Conservation (phyloP, 768 basidiomycete genomes). For the Auricularia sp. region DNA sequence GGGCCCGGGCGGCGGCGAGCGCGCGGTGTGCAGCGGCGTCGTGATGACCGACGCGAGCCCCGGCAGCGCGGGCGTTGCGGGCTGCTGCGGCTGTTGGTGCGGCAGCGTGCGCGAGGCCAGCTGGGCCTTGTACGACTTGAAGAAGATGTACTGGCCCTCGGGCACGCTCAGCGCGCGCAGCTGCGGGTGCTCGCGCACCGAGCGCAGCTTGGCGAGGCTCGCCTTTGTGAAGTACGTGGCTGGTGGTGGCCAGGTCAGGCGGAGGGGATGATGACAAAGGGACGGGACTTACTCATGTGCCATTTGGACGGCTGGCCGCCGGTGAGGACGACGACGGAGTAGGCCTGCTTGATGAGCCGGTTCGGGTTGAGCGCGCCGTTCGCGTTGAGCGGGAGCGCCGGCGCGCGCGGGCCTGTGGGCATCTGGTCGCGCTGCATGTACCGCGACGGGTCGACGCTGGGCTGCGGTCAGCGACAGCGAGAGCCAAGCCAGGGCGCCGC, state of each 20-base stretch:
- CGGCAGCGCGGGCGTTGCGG: not conserved
- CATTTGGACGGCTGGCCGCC: not conserved
- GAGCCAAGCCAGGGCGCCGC: not conserved
- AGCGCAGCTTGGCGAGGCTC: not conserved
- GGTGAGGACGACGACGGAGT: not conserved
- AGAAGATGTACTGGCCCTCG: not conserved
- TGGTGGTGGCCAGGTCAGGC: not conserved
- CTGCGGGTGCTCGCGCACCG: not conserved
- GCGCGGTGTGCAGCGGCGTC: not conserved
- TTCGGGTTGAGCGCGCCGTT: not conserved
- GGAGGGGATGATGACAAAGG: not conserved
- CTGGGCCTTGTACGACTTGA: not conserved
- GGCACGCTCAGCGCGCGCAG: not conserved
- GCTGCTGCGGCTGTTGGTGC: not conserved
- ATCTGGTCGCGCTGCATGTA: not conserved
- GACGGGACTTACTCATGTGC: not conserved
- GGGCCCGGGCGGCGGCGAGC: not conserved
- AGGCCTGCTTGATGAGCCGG: conserved; percentile 1
- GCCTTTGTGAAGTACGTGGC: not conserved
- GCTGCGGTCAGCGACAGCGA: not conserved
- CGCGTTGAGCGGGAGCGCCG: not conserved
- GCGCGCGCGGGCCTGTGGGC: not conserved
- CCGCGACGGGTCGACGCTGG: not conserved
- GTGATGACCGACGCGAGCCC: not conserved
- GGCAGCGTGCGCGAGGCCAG: not conserved